Base-by-base conservation (phyloP, 495 filamentous ascomycete species). In the Penicillium lagena region DNA sequence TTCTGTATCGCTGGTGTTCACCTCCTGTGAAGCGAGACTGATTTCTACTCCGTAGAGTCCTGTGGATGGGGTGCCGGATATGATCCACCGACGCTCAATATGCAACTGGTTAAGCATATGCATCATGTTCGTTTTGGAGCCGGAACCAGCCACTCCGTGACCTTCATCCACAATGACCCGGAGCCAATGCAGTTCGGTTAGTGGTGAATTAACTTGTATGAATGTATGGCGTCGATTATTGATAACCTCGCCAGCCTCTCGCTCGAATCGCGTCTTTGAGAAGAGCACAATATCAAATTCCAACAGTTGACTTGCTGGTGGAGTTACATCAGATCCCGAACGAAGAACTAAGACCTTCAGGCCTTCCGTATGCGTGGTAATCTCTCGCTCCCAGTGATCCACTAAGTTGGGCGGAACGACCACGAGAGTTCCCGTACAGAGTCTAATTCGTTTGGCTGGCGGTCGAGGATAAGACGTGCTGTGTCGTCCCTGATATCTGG, bases 131-230 rank as follows among this genome's bases (percentile, higher is more conserved):
- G 78, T 83, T 44, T 74, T 79, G 31, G 68, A 67, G 11, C 75
- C 77, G 12, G 67, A 61, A 6, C 75, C 70, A 0, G 85, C 84
- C 34, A 95, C 80, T 35, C 77, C 83, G 57, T 96, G 89, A 1
- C 91, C 91, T 73, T 97, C 91, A 43, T 97, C 91, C 29, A 94
- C 82, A 31, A 97, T 89, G 35, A 91, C 77, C 10, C 91, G 78
- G 46, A 95, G 79, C 73, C 89, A 95, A 50, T 86, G 89, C 9
- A 96, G 63, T 12, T 78, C 56, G 34, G 79, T 80, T 7, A 96
- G 63, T 0, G 85, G 79, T 4, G 82, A 85, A 4, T 72, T 61
- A n/a, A 44, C 52, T 45, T 37, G 65, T 49, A 41, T 56, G 42
- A 28, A 49, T 45, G 40, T 72, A 51, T 57, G 50, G 10, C 68